Evolutionary conservation across 179 eudicot genomes (phyloP).

Genomic region (Silene noctiflora): DNA sequence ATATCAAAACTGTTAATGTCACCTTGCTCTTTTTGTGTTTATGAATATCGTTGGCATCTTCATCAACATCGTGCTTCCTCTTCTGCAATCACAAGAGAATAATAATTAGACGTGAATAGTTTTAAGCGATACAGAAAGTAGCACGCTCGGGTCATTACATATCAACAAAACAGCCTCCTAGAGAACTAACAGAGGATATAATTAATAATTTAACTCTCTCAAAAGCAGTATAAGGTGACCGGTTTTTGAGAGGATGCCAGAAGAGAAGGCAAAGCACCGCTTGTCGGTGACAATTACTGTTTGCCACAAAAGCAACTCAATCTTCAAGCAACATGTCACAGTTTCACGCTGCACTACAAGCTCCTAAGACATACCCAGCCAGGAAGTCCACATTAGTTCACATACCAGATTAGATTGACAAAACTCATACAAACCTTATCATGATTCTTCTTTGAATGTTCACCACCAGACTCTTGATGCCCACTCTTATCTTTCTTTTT

Average conservation of each 20-base stretch:
- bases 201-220: background rate
- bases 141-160: background rate
- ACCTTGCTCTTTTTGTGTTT: conserved; percentile 96
- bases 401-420: background rate
- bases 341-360: background rate
- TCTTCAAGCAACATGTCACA: background rate
- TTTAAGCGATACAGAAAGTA: background rate
- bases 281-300: background rate
- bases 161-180: conserved; percentile 11
- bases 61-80: conserved; percentile 92
- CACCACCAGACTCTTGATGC: conserved; percentile 65
- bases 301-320: background rate
- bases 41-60: conserved; percentile 62
- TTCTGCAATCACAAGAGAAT: conserved; percentile 46
- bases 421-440: conserved; percentile 63
- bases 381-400: background rate
- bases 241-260: background rate
- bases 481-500: conserved; percentile 78
- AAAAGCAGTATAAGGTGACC: background rate
- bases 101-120: conserved; percentile 5
- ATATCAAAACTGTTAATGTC: conserved; percentile 16
- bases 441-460: conserved; percentile 68
- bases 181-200: background rate
- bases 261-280: too few species aligned
- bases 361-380: background rate